phyloP scores from a whole-genome alignment of 1,139 yeast species.

The Maudiozyma humilis region DNA sequence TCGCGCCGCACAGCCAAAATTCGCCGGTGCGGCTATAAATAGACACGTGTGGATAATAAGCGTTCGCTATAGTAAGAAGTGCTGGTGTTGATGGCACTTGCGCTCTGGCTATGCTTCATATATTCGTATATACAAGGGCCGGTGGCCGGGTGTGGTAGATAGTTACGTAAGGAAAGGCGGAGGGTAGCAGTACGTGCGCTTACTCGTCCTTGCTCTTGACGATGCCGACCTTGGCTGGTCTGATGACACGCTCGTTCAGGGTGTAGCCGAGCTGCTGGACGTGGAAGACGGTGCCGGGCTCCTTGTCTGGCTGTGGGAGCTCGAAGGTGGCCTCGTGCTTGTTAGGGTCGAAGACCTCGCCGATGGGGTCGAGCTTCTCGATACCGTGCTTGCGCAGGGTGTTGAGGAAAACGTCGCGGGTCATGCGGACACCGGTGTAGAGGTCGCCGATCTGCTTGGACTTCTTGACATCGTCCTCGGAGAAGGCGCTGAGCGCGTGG shows the following conservation, averaged over 20 bases:
- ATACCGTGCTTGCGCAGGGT: conserved; percentile 78
- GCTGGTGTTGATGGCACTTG: no score
- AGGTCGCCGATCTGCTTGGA: conserved; percentile 64
- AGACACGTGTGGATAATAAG: background rate
- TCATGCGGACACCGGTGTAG: conserved; percentile 88
- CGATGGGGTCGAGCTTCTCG: conserved; percentile 71
- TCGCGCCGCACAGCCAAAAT: no score
- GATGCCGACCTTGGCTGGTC: conserved; percentile 96
- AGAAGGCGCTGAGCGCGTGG: conserved; percentile 74
- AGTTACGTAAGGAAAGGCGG: no score
- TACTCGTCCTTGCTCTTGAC: conserved; percentile 44
- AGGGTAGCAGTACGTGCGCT: background rate
- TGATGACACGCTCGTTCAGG: conserved; percentile 76
- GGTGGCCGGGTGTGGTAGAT: no score
- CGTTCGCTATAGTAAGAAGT: no score
- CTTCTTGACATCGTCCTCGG: conserved; percentile 47
- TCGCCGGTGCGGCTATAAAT: no score
- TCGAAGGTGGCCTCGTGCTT: conserved; percentile 90
- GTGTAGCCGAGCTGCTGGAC: conserved; percentile 90
- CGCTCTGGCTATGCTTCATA: background rate
- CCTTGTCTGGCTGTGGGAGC: conserved; percentile 79
- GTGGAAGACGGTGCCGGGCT: conserved; percentile 87
- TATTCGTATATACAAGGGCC: background rate
- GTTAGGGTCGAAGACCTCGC: conserved; percentile 84
- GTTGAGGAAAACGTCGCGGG: conserved; percentile 78